These are phyloP conservation scores for Cenococcum geophilum DNA, from an alignment of 495 filamentous ascomycete genomes.

Conservation along the genomic window DNA sequence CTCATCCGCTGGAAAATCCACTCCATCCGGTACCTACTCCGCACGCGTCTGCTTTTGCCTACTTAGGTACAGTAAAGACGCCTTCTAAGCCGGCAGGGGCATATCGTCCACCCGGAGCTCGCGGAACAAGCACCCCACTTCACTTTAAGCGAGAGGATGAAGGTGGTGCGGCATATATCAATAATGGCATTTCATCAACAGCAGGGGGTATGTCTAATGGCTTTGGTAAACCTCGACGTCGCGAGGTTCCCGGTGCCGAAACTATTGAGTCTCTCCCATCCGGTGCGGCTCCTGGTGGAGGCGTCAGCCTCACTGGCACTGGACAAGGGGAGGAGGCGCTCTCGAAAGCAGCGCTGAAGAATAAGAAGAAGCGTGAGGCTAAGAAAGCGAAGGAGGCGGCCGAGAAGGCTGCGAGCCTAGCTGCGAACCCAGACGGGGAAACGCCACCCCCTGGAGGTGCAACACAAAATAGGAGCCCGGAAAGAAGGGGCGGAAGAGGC, in stretches of 20 bases:
- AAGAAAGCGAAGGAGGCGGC: slow-evolving; percentile 83
- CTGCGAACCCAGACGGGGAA: slow-evolving; percentile 24
- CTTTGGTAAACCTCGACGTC: slow-evolving; percentile 65
- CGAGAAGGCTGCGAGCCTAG: slow-evolving; percentile 44
- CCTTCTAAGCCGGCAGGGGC: slow-evolving; percentile 92
- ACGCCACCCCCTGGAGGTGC: slow-evolving; percentile 21
- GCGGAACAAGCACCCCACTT: slow-evolving; percentile 78
- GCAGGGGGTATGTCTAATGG: slow-evolving; percentile 54
- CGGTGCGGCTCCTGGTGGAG: slow-evolving; percentile 65
- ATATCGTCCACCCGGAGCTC: slow-evolving; percentile 93
- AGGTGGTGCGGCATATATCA: slow-evolving; percentile 82
- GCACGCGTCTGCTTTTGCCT: slow-evolving; percentile 76
- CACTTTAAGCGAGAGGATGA: slow-evolving; percentile 98
- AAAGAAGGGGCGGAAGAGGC: slow-evolving; percentile 50
- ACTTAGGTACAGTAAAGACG: slow-evolving; percentile 78
- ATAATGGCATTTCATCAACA: slow-evolving; percentile 62
- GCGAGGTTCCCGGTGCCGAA: slow-evolving; percentile 76
- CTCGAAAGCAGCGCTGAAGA: slow-evolving; percentile 86
- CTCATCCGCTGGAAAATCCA: slow-evolving; percentile 62
- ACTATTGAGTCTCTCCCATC: slow-evolving; percentile 55
- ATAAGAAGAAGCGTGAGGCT: slow-evolving; percentile 98
- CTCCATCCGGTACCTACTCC: slow-evolving; percentile 71
- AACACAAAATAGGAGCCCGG: slow-evolving; percentile 53
- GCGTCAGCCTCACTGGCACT: slow-evolving; percentile 52
- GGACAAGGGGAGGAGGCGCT: slow-evolving; percentile 60